Conservation (phyloP, 2,329 filamentous ascomycete genomes). For the Colletotrichum sansevieriae region DNA sequence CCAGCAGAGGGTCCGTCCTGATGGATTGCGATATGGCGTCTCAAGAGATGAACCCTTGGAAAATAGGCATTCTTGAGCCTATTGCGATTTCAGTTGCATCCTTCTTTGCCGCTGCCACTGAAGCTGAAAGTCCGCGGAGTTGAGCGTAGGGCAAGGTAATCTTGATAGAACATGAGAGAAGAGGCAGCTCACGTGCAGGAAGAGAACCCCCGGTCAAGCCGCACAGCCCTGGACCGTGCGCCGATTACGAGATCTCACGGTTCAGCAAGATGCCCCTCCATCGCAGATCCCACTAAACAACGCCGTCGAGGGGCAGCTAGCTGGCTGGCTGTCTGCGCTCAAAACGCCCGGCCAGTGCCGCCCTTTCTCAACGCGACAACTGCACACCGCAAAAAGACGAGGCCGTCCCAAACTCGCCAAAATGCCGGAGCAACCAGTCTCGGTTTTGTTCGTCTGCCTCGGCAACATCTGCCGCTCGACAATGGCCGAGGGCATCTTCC, state of each 20-base stretch:
- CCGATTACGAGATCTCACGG: conserved; percentile 14
- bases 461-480: conserved; percentile 96
- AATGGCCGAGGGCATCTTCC: conserved; percentile 97
- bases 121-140: not conserved
- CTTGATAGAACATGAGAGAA: not conserved
- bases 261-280: conserved; percentile 30
- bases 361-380: conserved; percentile 29
- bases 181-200: conserved; percentile 24
- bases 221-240: conserved; percentile 7
- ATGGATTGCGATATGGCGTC: too few relatives aligned
- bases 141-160: too few relatives aligned
- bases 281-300: conserved; percentile 16
- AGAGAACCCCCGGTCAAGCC: not conserved
- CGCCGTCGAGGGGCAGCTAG: conserved; percentile 31
- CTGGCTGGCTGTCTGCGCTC: not conserved
- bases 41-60: too few relatives aligned
- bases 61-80: too few relatives aligned
- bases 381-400: conserved; percentile 15
- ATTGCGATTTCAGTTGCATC: too few relatives aligned
- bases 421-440: conserved; percentile 62
- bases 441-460: conserved; percentile 93
- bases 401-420: conserved; percentile 28
- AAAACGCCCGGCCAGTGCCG: conserved; percentile 9
- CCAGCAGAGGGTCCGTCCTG: too few relatives aligned
- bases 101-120: too few relatives aligned